Percentiles rank a stretch among this genome's conserved stretches.
Evolutionary conservation across 768 basidiomycete genomes (phyloP).

Genomic region (Solioccasus polychromus): DNA sequence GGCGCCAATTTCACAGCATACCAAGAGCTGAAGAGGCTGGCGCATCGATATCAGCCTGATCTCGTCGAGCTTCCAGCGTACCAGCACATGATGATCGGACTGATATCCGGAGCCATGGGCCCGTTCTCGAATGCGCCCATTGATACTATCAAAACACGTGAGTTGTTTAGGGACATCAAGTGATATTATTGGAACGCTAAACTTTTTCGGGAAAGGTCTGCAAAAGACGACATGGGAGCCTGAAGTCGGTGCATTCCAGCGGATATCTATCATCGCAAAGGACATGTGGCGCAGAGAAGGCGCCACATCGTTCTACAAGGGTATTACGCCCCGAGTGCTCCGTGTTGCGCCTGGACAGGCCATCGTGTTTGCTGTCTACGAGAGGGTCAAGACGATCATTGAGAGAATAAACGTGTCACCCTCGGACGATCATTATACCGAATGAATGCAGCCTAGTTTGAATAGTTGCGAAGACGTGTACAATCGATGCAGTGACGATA

Average conservation of each 20-base stretch:
- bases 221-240: slow-evolving; percentile 78
- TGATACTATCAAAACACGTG: slow-evolving; percentile 93
- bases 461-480: too few relatives aligned
- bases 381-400: slow-evolving; percentile 73
- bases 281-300: slow-evolving; percentile 96
- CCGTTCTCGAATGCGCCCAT: slow-evolving; percentile 98
- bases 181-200: neutral
- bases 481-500: too few relatives aligned
- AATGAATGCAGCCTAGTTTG: slow-evolving; percentile 36
- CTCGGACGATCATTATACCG: slow-evolving; percentile 66
- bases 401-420: slow-evolving; percentile 61
- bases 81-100: slow-evolving; percentile 93
- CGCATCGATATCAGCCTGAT: slow-evolving; percentile 75
- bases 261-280: slow-evolving; percentile 75
- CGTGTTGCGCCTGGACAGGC: slow-evolving; percentile 97
- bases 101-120: slow-evolving; percentile 96
- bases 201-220: slow-evolving; percentile 48
- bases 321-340: slow-evolving; percentile 93
- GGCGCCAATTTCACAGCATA: slow-evolving; percentile 98
- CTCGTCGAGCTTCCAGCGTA: slow-evolving; percentile 81
- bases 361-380: slow-evolving; percentile 97
- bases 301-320: slow-evolving; percentile 90
- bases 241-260: slow-evolving; percentile 74
- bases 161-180: slow-evolving; percentile 20
- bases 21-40: slow-evolving; percentile 90